Base-by-base conservation (phyloP, 495 filamentous ascomycete genomes). In the Staphylotrichum longicolle region DNA sequence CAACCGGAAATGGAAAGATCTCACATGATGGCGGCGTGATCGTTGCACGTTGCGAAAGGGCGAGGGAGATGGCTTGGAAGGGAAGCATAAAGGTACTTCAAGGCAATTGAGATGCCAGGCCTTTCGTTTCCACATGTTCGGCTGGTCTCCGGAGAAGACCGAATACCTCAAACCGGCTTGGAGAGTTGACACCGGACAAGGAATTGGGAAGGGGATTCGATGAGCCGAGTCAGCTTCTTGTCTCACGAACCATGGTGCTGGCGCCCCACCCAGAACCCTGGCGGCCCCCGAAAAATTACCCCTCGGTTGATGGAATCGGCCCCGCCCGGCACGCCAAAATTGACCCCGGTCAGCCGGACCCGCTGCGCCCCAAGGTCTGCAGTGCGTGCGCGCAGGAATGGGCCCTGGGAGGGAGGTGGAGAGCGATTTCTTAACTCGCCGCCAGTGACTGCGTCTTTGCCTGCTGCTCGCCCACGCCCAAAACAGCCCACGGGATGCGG, bases 351-450 rank as follows among this genome's bases (percentile, higher is more conserved):
- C 47, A 39, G 51, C 63, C 50, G 40, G 58, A 54, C 49, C 50
- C 58, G 41, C 58, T 60, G 57, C 47, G 57, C 57, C 54, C 46
- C 41, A 42, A 42, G 56, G 46, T 9, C 50, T 30, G 51, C 39
- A 4, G 6, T 11, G 35, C 8, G 35, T 39, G 34, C n/a, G 51
- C 51, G 39, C 9, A 32, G 34, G 39, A 27, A 39, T 54, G 1
- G 20, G 44, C 52, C 35, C 5, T n/a, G 56, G 45, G 20, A 27
- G 20, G 4, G 44, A 12, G 37, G 61, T 62, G 55, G 59, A 63
- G 66, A 62, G 61, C 54, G 51, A 65, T 68, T 64, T 64, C 58
- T 64, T 68, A 44, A 52, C 39, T 49, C 40, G 14, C 46, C 34
- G 63, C 27, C 54, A 45, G 46, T 40, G 34, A 62, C 58, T 56